These are phyloP conservation scores for Garcia nutans DNA, from an alignment of 345 rosid genomes.

Conservation along the genomic window DNA sequence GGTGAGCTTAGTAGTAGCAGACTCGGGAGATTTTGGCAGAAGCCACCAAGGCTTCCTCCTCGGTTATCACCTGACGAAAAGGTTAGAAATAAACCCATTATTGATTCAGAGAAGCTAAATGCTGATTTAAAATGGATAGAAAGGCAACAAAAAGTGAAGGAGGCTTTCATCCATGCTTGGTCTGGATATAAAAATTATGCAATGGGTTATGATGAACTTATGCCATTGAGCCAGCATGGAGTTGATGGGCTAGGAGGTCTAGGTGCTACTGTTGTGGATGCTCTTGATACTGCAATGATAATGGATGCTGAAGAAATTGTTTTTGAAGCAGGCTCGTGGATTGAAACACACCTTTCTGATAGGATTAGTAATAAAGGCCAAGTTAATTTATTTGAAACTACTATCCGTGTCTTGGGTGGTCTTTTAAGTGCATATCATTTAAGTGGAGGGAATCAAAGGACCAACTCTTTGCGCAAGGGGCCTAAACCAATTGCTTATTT, in stretches of 20 bases:
- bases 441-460: conserved; percentile 70
- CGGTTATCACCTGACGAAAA: conserved; percentile 73
- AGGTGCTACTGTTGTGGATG: conserved; percentile 96
- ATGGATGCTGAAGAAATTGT: conserved; percentile 81
- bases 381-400: conserved; percentile 97
- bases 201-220: conserved; percentile 91
- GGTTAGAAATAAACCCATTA: conserved; percentile 24
- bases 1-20: conserved; percentile 38
- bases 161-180: conserved; percentile 91
- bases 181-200: conserved; percentile 86
- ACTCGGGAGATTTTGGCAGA: conserved; percentile 64
- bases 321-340: conserved; percentile 85
- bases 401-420: conserved; percentile 94
- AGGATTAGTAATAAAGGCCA: conserved; percentile 85
- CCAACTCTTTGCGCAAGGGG: conserved; percentile 43
- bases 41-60: conserved; percentile 90
- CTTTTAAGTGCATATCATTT: conserved; percentile 96
- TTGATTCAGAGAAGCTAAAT: conserved; percentile 27
- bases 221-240: conserved; percentile 74
- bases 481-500: conserved; percentile 76
- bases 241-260: conserved; percentile 90
- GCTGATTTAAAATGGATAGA: conserved; percentile 56
- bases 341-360: conserved; percentile 71
- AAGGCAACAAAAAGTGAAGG: conserved; percentile 70
- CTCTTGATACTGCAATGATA: conserved; percentile 97